These are phyloP conservation scores for Coleophoma eucalyptorum DNA, from an alignment of 2,329 filamentous ascomycete species.

Conservation along the genomic window DNA sequence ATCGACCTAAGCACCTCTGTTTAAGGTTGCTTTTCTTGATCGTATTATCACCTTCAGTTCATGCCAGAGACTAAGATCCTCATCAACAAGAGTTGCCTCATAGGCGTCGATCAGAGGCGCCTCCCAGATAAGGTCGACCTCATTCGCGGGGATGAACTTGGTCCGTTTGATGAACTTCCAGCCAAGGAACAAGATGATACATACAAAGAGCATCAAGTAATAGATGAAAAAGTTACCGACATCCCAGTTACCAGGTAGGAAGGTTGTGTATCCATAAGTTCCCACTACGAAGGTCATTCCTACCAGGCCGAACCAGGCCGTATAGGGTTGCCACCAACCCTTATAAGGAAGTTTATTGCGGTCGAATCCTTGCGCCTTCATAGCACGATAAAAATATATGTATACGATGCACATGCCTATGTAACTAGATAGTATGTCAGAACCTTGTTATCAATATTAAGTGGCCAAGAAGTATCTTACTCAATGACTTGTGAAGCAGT, in stretches of 20 bases:
- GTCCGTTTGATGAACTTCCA: slow-evolving; percentile 1
- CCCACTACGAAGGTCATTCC: background rate
- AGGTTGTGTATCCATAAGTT: background rate
- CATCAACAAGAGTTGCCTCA: background rate
- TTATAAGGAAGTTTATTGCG: slow-evolving; percentile 26
- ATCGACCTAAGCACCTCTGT: background rate
- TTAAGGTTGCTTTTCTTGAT: background rate
- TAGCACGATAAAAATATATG: slow-evolving; percentile 52
- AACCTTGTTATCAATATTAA: background rate
- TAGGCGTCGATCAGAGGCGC: background rate
- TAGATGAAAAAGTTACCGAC: slow-evolving; percentile 1
- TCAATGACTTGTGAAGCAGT: slow-evolving; percentile 28
- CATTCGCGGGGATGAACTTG: background rate
- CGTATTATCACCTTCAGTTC: background rate
- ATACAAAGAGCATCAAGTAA: background rate
- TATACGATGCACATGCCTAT: slow-evolving; percentile 54
- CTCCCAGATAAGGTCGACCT: slow-evolving; percentile 2
- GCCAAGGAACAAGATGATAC: background rate
- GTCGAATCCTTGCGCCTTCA: slow-evolving; percentile 45
- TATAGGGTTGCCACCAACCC: slow-evolving; percentile 1
- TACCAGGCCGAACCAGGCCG: background rate
- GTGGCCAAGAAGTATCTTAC: background rate
- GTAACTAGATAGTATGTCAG: slow-evolving; percentile 31
- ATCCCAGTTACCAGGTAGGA: background rate
- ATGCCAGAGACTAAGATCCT: background rate